Evolutionary conservation across 2,329 filamentous ascomycete genomes (phyloP), one percentile per base, ranked within the genome.

Genomic region (Venturia nashicola): DNA sequence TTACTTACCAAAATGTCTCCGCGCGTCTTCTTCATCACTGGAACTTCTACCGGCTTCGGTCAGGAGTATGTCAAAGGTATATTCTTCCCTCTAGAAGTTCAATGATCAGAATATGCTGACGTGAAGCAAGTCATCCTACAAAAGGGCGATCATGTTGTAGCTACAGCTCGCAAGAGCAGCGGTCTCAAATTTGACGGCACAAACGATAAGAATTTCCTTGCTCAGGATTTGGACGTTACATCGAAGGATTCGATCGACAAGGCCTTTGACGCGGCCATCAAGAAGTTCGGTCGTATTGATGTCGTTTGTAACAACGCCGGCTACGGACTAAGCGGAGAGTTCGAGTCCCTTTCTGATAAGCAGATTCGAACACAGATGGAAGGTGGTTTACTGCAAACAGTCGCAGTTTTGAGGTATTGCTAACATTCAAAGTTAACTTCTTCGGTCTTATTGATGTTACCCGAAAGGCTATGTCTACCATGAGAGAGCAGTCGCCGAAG

Each of bases 291-390:
- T 20, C 78, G 80, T 8, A 72, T 87, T 55, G 83, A 86, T 69
- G 79, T 85, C 0, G 79, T 86, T 5, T 78, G 84, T 65, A 86
- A 86, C 73, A 86, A 86, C 61, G 83, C 83, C 3, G 84, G 83
- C 2, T 85, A 84, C 65, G 80, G 81, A n/a, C 72, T 83, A 1
- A 69, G 72, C 6, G 81, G 79, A 14, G 77, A 79, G 0, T 78
- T 85, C 59, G 83, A 86, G 68, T 78, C 80, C 7, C 70, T 81
- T 2, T 73, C 74, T 0, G 76, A 83, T 1, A 69, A 75, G 2
- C 76, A 83, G 39, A 78, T 82, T 51, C 75, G 78, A 1, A 76
- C 71, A 2, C 80, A 85, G 68, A 79, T 86, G 71, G 81, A 51
- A 86, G 48, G 46, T 51, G 46, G 16, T 2, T 8, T 12, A n/a